A percentile compares a stretch with the other conserved stretches of the same genome.
These are phyloP conservation scores for Helminthosporium solani DNA, from an alignment of 2,329 filamentous ascomycete genomes.

Conservation along the genomic window DNA sequence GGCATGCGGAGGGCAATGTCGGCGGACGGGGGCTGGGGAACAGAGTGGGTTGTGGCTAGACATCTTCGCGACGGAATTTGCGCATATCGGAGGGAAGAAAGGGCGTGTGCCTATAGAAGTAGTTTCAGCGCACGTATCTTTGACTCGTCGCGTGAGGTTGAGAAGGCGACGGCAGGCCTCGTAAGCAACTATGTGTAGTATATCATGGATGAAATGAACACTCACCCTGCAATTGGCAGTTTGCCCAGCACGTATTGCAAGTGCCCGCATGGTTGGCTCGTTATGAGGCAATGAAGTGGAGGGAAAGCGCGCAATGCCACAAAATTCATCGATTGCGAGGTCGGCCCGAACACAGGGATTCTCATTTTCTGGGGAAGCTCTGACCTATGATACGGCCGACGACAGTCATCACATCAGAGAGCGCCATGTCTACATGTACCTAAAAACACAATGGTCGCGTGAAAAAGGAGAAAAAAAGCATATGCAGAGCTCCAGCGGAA, in stretches of 20 bases:
- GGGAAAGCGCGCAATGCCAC: constrained; percentile 16
- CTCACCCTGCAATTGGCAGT: constrained; percentile 36
- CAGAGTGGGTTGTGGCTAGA: constrained; percentile 36
- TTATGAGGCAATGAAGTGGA: constrained; percentile 18
- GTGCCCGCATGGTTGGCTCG: constrained; percentile 35
- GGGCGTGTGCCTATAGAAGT: constrained; percentile 24
- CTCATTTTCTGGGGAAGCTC: constrained; percentile 21
- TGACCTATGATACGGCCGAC: constrained; percentile 25
- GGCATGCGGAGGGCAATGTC: constrained; percentile 62
- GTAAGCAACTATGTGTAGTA: background rate
- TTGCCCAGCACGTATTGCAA: constrained; percentile 34
- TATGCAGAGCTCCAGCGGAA: no score
- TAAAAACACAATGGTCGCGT: no score
- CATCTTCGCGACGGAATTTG: constrained; percentile 21
- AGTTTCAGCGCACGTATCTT: constrained; percentile 8
- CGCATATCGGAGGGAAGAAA: constrained; percentile 19
- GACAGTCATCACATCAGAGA: constrained; percentile 10
- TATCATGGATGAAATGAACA: constrained; percentile 1
- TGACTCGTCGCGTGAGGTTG: constrained; percentile 1
- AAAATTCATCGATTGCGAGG: constrained; percentile 33
- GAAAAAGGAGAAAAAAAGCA: background rate
- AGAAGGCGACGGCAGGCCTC: background rate
- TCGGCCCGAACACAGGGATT: constrained; percentile 23
- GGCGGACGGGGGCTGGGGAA: constrained; percentile 27
- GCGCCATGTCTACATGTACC: background rate